Base-by-base conservation (phyloP, 129 eudicot genomes). In the Lactuca saligna region DNA sequence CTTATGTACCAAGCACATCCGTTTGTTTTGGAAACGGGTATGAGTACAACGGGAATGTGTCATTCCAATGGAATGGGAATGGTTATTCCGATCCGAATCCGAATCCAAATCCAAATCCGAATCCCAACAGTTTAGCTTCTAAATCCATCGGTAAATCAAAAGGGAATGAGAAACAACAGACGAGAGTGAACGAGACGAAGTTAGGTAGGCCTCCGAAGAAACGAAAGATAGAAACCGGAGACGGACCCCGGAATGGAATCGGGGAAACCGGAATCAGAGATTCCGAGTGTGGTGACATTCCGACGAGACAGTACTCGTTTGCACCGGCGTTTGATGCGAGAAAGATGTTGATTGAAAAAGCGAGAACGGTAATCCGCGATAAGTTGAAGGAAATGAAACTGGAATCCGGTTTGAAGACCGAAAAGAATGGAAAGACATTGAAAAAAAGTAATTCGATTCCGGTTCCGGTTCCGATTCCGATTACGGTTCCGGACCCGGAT, bases 401-500 rank as follows among this genome's bases (percentile, higher is more conserved):
- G 78, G 84, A 84, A 66, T 16, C 87, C 11, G 72, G 65, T 17
- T 69, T 42, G 10, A 80, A 80, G 77, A 82, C 78, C 31, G 86
- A 81, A 82, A 87, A 83, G 82, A 81, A 75, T 4, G 80, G 71
- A 56, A 87, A 78, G 42, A 73, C 76, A 34, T 80, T 72, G 33
- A 76, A 83, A 78, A 85, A 79, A 76, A 66, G 61, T 53, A 78
- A 53, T 17, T 81, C 95, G 3, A 79, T 85, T 74, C 80, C 86
- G n/a, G 99, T 94, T 46, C 97, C 99, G 3, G 99, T 89, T 66
- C 86, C 95, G 4, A 78, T 85, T 82, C 74, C 96, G 25, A 86
- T 94, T 72, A 82, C 86, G 12, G 99, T 94, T 46, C 99, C 99
- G 3, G 99, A 94, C 64, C 86, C 99, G 0, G 99, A 94, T 76